Evolutionary conservation across 2,329 filamentous ascomycete species (phyloP).

Genomic region (Arthrobotrys iridis): DNA sequence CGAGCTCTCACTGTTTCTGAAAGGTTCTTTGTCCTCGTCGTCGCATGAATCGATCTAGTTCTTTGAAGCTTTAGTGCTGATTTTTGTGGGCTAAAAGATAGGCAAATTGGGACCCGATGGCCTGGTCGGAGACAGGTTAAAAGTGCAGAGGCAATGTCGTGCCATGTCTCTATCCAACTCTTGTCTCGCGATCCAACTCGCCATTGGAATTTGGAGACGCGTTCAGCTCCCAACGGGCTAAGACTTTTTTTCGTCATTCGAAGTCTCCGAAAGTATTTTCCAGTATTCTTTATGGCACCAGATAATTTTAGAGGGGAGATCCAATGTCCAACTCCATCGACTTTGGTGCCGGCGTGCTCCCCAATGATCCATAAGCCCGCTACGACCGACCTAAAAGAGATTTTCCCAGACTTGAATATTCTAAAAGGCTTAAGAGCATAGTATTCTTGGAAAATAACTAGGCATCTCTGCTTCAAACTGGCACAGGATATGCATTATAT

Average conservation of each 20-base stretch:
- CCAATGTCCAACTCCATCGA: too few relatives aligned
- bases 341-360: background rate
- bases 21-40: background rate
- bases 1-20: background rate
- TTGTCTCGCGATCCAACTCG: too few relatives aligned
- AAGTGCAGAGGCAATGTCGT: background rate
- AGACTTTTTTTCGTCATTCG: too few relatives aligned
- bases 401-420: background rate
- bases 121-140: background rate
- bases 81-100: background rate
- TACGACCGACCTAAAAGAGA: background rate
- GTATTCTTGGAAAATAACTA: background rate
- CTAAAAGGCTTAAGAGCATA: background rate
- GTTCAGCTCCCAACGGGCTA: too few relatives aligned
- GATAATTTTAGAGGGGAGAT: too few relatives aligned
- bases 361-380: too few relatives aligned
- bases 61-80: background rate
- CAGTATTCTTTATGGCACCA: too few relatives aligned
- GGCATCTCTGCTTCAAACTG: slow-evolving; percentile 15
- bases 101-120: background rate
- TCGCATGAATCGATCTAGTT: background rate
- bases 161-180: too few relatives aligned
- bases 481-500: background rate
- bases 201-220: too few relatives aligned
- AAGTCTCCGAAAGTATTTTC: too few relatives aligned